Conservation (phyloP, 441 rosid genomes). For the Brassica balearica region DNA sequence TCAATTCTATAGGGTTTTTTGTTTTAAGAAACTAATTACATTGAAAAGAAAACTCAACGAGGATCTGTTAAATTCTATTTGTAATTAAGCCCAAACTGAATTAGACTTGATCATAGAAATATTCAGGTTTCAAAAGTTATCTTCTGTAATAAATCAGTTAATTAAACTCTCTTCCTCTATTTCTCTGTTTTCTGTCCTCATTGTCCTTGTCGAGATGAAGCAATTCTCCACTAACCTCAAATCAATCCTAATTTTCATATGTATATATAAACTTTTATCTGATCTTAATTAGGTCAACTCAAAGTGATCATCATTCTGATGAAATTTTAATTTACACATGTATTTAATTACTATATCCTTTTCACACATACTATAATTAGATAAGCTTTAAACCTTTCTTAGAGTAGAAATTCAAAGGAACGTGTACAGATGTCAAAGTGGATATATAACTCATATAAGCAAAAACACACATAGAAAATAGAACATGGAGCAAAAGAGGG, state of each 20-base stretch:
- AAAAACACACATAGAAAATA: constrained; percentile 8
- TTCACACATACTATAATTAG: constrained; percentile 23
- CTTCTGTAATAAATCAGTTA: constrained; percentile 6
- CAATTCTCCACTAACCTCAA: constrained; percentile 12
- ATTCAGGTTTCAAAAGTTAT: not conserved
- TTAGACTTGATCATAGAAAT: constrained; percentile 19
- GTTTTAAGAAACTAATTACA: not conserved
- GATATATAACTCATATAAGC: constrained; percentile 13
- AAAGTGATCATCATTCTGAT: constrained; percentile 18
- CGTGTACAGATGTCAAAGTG: constrained; percentile 28
- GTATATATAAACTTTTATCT: constrained; percentile 27
- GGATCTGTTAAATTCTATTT: constrained; percentile 11
- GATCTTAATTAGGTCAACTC: constrained; percentile 36
- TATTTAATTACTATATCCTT: constrained; percentile 5
- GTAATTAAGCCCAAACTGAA: constrained; percentile 11
- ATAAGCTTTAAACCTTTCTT: constrained; percentile 18
- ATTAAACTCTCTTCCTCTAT: not conserved
- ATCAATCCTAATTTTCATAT: constrained; percentile 13
- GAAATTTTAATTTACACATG: constrained; percentile 20
- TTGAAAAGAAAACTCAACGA: constrained; percentile 1
- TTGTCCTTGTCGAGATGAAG: constrained; percentile 17
- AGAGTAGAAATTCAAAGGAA: constrained; percentile 25
- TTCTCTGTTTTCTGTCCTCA: not conserved
- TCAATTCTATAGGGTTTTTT: constrained; percentile 2
- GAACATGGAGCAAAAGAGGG: constrained; percentile 24